These are phyloP conservation scores for Pseudoturritis turrita DNA, from an alignment of 345 rosid species.

Conservation along the genomic window DNA sequence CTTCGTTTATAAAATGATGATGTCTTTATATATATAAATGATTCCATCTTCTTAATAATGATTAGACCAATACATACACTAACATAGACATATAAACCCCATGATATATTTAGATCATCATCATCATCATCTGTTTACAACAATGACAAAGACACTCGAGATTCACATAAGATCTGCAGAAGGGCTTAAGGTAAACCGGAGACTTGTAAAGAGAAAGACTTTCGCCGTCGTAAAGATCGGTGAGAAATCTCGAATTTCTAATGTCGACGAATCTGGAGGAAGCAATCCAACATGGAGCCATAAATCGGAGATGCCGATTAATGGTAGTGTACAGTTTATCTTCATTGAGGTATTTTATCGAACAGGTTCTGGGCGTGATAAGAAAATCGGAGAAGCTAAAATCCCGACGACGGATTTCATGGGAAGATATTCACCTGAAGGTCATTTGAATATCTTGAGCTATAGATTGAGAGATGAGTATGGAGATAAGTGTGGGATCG, in stretches of 20 bases:
- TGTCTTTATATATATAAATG: background rate
- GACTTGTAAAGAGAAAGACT: conserved; percentile 35
- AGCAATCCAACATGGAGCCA: conserved; percentile 47
- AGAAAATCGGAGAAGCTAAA: conserved; percentile 38
- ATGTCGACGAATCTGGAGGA: conserved; percentile 29
- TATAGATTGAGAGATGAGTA: conserved; percentile 50
- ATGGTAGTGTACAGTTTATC: conserved; percentile 25
- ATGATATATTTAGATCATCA: background rate
- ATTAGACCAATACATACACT: background rate
- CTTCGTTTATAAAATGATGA: too few species aligned
- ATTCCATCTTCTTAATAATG: background rate
- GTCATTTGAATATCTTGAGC: conserved; percentile 57
- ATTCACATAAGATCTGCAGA: conserved; percentile 56
- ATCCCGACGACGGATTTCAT: conserved; percentile 53
- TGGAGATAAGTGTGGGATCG: conserved; percentile 54
- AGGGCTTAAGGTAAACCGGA: conserved; percentile 40
- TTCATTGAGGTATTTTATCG: conserved; percentile 43
- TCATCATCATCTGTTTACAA: background rate
- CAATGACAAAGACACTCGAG: conserved; percentile 38
- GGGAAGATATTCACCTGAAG: conserved; percentile 43
- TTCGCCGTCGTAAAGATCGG: conserved; percentile 31
- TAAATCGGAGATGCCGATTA: conserved; percentile 37
- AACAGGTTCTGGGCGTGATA: conserved; percentile 25
- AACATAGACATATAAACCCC: background rate
- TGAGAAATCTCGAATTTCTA: conserved; percentile 5